Percentiles rank a stretch among this genome's conserved stretches.
Conservation (phyloP, 2,329 filamentous ascomycete genomes). For the Pseudonectria buxi region DNA sequence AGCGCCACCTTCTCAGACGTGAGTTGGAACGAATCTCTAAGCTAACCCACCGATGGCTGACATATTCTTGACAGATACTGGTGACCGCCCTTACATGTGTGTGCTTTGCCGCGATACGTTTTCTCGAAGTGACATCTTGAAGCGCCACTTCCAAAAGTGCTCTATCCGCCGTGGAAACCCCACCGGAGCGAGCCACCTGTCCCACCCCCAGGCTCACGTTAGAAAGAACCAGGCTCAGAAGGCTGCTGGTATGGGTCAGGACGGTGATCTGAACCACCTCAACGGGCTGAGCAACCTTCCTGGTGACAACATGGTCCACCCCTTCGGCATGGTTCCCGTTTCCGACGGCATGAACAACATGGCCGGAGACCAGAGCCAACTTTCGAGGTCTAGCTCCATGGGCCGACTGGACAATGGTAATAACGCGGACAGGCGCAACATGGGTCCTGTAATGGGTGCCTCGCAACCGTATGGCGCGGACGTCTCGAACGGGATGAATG, state of each 20-base stretch:
- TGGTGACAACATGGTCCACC: slow-evolving; percentile 50
- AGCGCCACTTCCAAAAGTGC: slow-evolving; percentile 99
- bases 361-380: slow-evolving; percentile 53
- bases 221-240: slow-evolving; percentile 66
- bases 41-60: slow-evolving; percentile 27
- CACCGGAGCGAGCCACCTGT: slow-evolving; percentile 88
- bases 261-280: slow-evolving; percentile 52
- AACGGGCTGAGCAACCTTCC: slow-evolving; percentile 54
- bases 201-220: slow-evolving; percentile 82
- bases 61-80: slow-evolving; percentile 62
- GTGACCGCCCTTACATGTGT: slow-evolving; percentile 97
- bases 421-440: slow-evolving; percentile 51
- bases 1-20: slow-evolving; percentile 93
- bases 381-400: slow-evolving; percentile 56
- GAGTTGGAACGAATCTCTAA: slow-evolving; percentile 42
- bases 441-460: slow-evolving; percentile 45
- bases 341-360: slow-evolving; percentile 54
- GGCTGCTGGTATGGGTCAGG: slow-evolving; percentile 42
- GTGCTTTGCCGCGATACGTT: slow-evolving; percentile 97
- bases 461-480: slow-evolving; percentile 52
- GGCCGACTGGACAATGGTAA: slow-evolving; percentile 50
- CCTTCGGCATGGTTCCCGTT: slow-evolving; percentile 51
- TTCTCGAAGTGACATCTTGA: slow-evolving; percentile 94
- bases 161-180: slow-evolving; percentile 94
- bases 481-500: slow-evolving; percentile 55